Evolutionary conservation across 1,284 basidiomycete genomes (phyloP), one percentile per base, ranked within the genome.

Genomic region (Austroboletus niveus): DNA sequence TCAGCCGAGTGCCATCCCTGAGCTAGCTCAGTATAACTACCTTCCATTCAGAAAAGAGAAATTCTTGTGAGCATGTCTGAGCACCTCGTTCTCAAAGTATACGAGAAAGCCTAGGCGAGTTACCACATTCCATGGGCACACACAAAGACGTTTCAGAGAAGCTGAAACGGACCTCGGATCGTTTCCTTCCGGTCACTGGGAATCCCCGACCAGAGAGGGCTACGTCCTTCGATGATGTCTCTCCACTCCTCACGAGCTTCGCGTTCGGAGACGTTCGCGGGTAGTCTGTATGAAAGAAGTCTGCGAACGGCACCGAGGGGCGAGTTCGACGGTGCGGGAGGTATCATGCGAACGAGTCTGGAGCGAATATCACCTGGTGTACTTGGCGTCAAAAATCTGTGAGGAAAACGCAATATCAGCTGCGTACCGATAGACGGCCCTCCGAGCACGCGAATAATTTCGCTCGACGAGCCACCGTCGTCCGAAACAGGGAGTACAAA

Each of bases 181-280:
- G 85, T 84, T 69, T 98, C 96, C 69, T 95, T 95, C 57, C 94
- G 82, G 67, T 98, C 96, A 38, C 82, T 82, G 1, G 94, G 92
- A 44, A 99, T 94, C 1, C 92, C 93, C 5, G 75, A 67, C 96
- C 96, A 99, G 4, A 98, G 76, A 1, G 62, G 57, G 63, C 92
- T 94, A 29, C 79, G 78, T 0, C 96, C 96, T 72, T 98, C 95
- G 12, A 98, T 89, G 54, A 98, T 93, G 55, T 92, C 85, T 57
- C 89, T 77, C 94, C 94, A 98, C 60, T 92, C 80, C 31, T 92
- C 90, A 54, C 92, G 82, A n/a, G 92, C 92, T 54, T 85, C 82
- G 45, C 80, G 78, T 59, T 94, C 89, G 0, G 82, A 72, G 15
- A 76, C 81, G 24, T 80, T 74, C 1, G 81, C 71, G 4, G 92